phyloP scores from a whole-genome alignment of 73 alveolate species.

The Uronychia setigera region DNA sequence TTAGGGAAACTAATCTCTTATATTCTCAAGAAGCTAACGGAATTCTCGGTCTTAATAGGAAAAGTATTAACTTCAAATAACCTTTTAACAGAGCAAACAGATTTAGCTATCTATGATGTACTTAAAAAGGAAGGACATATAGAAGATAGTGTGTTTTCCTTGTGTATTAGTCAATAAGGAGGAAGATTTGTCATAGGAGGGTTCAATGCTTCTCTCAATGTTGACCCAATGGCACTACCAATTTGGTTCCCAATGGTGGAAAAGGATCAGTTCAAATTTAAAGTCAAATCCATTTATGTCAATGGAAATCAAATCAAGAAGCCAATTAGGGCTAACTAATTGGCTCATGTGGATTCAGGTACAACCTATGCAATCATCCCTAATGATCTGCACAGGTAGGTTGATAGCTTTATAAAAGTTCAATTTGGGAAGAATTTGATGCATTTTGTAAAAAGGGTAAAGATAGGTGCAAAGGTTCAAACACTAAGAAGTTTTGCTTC shows the following conservation, averaged over 20 bases:
- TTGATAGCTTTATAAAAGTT: too few relatives aligned
- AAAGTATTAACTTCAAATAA: slow-evolving; percentile 31
- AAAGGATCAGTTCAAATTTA: slow-evolving; percentile 25
- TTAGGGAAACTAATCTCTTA: slow-evolving; percentile 84
- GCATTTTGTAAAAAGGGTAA: too few relatives aligned
- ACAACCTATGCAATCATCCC: slow-evolving; percentile 56
- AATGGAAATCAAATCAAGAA: slow-evolving; percentile 17
- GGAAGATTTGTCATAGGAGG: slow-evolving; percentile 88
- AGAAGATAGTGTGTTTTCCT: slow-evolving; percentile 75
- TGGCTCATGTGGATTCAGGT: slow-evolving; percentile 69
- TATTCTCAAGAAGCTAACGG: slow-evolving; percentile 94
- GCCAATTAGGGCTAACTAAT: slow-evolving; percentile 16
- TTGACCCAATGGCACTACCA: slow-evolving; percentile 23
- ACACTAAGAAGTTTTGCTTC: too few relatives aligned
- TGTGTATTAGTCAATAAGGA: slow-evolving; percentile 91
- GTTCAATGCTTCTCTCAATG: slow-evolving; percentile 65
- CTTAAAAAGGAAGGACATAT: slow-evolving; percentile 29
- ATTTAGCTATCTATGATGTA: slow-evolving; percentile 65
- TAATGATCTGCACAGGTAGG: neutral
- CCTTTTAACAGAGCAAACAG: slow-evolving; percentile 16
- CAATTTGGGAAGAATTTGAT: too few relatives aligned
- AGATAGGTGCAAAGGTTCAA: too few relatives aligned
- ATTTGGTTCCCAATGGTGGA: slow-evolving; percentile 50
- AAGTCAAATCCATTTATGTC: neutral
- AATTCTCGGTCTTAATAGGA: slow-evolving; percentile 89